Evolutionary conservation across 306 rosid genomes (phyloP).

Genomic region (Trifolium repens): DNA sequence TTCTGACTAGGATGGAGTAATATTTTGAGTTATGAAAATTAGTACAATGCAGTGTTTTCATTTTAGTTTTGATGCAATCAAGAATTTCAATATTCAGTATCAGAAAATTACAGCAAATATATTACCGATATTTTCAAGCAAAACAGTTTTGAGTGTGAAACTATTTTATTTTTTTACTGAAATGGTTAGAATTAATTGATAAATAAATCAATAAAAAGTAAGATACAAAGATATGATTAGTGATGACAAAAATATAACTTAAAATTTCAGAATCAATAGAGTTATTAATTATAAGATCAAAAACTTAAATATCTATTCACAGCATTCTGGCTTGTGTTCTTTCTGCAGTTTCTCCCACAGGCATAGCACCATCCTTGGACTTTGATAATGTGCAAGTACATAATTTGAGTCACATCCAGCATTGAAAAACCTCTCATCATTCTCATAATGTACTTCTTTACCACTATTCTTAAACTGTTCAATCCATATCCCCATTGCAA

Average conservation of each 20-base stretch:
- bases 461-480: slow-evolving; percentile 70
- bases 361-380: slow-evolving; percentile 79
- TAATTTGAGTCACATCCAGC: slow-evolving; percentile 82
- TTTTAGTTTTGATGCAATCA: too few species aligned
- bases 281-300: background rate
- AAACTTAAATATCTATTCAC: slow-evolving; percentile 59
- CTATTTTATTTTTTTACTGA: slow-evolving; percentile 4
- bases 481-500: slow-evolving; percentile 96
- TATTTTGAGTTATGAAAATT: too few species aligned
- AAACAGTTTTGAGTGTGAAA: background rate
- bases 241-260: slow-evolving; percentile 11
- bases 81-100: too few species aligned
- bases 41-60: too few species aligned
- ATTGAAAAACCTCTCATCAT: slow-evolving; percentile 80
- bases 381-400: slow-evolving; percentile 86
- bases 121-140: background rate
- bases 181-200: slow-evolving; percentile 36
- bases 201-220: slow-evolving; percentile 46
- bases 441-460: slow-evolving; percentile 67
- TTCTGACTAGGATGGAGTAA: too few species aligned
- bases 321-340: slow-evolving; percentile 64
- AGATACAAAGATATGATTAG: slow-evolving; percentile 31
- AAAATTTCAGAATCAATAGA: slow-evolving; percentile 15
- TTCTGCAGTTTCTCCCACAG: slow-evolving; percentile 93
- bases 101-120: background rate